Conservation (phyloP, 2,329 filamentous ascomycete species). For the Sclerotinia subarctica region DNA sequence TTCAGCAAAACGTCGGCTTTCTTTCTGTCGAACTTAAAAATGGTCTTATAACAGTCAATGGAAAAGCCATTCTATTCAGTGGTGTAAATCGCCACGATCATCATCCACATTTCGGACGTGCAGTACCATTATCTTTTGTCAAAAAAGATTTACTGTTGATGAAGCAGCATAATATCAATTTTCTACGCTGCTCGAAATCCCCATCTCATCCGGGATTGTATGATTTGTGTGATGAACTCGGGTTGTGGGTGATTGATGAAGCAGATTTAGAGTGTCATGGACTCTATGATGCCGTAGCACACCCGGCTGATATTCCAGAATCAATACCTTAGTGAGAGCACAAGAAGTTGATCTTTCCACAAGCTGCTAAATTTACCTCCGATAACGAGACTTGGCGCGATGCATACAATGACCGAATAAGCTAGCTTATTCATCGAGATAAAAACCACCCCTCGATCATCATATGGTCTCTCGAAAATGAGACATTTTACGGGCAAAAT, state of each 20-base stretch:
- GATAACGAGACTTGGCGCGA: constrained; percentile 59
- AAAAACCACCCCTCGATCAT: constrained; percentile 70
- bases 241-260: constrained; percentile 58
- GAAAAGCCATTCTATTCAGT: constrained; percentile 56
- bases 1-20: constrained; percentile 57
- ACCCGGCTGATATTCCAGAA: constrained; percentile 52
- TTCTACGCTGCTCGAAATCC: constrained; percentile 66
- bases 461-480: constrained; percentile 72
- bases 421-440: constrained; percentile 62
- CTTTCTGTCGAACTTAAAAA: constrained; percentile 60
- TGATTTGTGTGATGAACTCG: constrained; percentile 62
- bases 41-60: constrained; percentile 61
- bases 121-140: constrained; percentile 54
- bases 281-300: constrained; percentile 43
- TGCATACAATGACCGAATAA: constrained; percentile 65
- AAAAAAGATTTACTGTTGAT: constrained; percentile 61
- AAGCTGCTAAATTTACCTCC: constrained; percentile 57
- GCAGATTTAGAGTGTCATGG: constrained; percentile 54
- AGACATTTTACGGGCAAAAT: constrained; percentile 68
- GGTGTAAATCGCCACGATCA: constrained; percentile 64
- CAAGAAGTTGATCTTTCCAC: constrained; percentile 52
- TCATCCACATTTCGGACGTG: constrained; percentile 43
- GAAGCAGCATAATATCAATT: constrained; percentile 70
- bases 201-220: constrained; percentile 60
- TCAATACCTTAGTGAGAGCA: constrained; percentile 58